Evolutionary conservation across 345 rosid species (phyloP).

Genomic region (Raphanus sativus): DNA sequence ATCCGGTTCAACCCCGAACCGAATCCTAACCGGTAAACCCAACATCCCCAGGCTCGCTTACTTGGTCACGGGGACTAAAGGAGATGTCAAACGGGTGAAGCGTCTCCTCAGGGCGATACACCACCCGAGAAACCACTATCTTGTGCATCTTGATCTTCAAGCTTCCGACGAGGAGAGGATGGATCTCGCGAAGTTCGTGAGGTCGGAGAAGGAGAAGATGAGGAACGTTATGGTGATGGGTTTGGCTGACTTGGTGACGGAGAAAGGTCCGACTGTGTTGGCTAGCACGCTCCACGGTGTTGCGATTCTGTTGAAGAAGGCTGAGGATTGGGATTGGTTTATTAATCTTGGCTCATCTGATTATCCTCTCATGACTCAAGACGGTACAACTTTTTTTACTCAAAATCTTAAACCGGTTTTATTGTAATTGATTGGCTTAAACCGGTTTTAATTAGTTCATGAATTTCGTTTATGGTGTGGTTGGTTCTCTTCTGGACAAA

Average conservation of each 20-base stretch:
- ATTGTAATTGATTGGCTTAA: background rate
- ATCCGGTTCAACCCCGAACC: constrained; percentile 18
- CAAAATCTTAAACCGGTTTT: background rate
- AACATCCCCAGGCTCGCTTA: constrained; percentile 66
- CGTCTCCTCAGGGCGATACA: constrained; percentile 68
- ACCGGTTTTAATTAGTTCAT: background rate
- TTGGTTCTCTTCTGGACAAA: background rate
- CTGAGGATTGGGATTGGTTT: constrained; percentile 94
- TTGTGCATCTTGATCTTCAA: constrained; percentile 80
- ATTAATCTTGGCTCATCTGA: constrained; percentile 77
- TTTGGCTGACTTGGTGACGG: constrained; percentile 72
- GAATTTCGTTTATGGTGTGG: background rate
- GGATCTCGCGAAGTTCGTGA: constrained; percentile 73
- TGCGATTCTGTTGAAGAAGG: constrained; percentile 68
- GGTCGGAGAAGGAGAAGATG: constrained; percentile 58
- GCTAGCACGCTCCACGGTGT: constrained; percentile 74
- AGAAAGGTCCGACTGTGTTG: constrained; percentile 79
- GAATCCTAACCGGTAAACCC: constrained; percentile 17
- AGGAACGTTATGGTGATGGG: constrained; percentile 86
- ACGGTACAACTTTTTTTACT: constrained; percentile 48
- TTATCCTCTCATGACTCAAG: constrained; percentile 90
- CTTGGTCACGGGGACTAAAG: constrained; percentile 75
- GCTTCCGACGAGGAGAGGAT: constrained; percentile 77
- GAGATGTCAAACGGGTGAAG: constrained; percentile 59
- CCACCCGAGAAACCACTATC: constrained; percentile 78